Evolutionary conservation across 352 stramenopile species (phyloP).

Genomic region (Phytopythium montanum): DNA sequence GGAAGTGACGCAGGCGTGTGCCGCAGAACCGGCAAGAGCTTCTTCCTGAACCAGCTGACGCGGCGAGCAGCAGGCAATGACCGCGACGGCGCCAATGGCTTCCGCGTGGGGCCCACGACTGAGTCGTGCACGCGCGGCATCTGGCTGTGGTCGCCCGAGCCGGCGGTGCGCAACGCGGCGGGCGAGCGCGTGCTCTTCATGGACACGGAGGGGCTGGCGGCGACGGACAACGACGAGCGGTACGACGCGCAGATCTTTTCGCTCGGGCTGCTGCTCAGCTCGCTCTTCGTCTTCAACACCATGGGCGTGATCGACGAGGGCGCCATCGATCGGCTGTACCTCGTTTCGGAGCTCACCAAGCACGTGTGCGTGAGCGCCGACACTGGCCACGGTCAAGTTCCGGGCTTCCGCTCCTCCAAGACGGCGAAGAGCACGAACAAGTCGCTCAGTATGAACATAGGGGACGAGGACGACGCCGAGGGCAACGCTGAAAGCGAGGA

Average conservation of each 20-base stretch:
- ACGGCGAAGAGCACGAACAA: neutral
- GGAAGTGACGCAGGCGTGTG: neutral
- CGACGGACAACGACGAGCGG: conserved; percentile 83
- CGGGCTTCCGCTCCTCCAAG: neutral
- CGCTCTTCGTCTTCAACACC: conserved; percentile 85
- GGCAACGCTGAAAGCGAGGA: conserved; percentile 7
- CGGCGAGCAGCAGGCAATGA: neutral
- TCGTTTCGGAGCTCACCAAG: conserved; percentile 84
- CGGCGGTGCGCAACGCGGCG: conserved; percentile 46
- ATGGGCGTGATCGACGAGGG: conserved; percentile 88
- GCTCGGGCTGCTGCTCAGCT: conserved; percentile 72
- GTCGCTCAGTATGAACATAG: neutral
- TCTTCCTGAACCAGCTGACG: conserved; percentile 85
- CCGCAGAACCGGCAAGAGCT: conserved; percentile 79
- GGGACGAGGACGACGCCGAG: neutral
- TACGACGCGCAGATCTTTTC: conserved; percentile 90
- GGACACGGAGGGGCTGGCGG: conserved; percentile 84
- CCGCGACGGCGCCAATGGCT: conserved; percentile 21
- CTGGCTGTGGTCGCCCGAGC: conserved; percentile 74
- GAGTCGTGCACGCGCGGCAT: conserved; percentile 85
- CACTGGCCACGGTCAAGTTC: conserved; percentile 4
- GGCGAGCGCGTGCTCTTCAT: conserved; percentile 76
- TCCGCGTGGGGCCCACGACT: conserved; percentile 76
- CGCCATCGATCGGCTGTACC: conserved; percentile 78
- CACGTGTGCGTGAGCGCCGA: conserved; percentile 69